Conservation (phyloP, 495 filamentous ascomycete genomes). For the Podospora tetraspora region DNA sequence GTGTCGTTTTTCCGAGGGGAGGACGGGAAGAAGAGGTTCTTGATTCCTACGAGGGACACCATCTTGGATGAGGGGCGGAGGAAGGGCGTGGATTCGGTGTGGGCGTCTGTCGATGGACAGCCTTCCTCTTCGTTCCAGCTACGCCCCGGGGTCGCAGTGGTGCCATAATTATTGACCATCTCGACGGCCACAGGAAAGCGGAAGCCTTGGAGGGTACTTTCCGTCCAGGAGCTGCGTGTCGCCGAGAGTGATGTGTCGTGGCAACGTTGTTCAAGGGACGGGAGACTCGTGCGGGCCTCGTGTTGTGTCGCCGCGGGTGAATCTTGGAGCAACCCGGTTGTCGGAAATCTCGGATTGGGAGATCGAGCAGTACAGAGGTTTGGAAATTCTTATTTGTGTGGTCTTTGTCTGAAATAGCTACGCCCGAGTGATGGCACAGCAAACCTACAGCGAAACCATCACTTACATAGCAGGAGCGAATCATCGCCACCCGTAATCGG, state of each 20-base stretch:
- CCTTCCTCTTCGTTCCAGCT: background rate
- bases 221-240: background rate
- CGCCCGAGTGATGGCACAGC: background rate
- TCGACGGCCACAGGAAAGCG: background rate
- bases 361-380: background rate
- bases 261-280: background rate
- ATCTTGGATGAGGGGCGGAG: background rate
- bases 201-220: background rate
- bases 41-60: slow-evolving; percentile 27
- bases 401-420: background rate
- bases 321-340: background rate
- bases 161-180: background rate
- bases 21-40: slow-evolving; percentile 23
- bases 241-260: background rate
- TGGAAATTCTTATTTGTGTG: background rate
- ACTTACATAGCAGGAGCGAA: slow-evolving; percentile 6
- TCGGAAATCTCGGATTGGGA: background rate
- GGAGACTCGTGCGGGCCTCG: background rate
- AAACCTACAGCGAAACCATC: background rate
- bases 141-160: background rate
- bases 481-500: slow-evolving; percentile 1
- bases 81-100: background rate
- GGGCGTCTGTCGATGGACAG: background rate
- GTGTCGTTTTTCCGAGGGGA: background rate
- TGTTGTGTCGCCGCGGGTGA: background rate